phyloP scores from a whole-genome alignment of 169 alveolate species.

The Plasmodium gallinaceum region DNA sequence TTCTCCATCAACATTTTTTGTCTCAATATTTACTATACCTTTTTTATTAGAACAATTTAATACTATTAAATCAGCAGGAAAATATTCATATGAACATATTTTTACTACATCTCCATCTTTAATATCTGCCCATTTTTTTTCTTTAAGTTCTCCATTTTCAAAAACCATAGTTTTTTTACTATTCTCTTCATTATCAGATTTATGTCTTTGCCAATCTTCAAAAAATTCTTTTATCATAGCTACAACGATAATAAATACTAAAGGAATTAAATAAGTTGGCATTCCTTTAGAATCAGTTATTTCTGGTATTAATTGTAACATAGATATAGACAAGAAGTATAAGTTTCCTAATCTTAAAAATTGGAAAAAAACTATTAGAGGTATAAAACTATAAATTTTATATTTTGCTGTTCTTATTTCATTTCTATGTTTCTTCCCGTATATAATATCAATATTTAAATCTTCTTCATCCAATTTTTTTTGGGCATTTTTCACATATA shows the following conservation, averaged over 20 bases:
- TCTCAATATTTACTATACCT: slow-evolving; percentile 93
- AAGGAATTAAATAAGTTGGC: slow-evolving; percentile 93
- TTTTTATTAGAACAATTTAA: slow-evolving; percentile 92
- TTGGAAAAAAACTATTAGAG: slow-evolving; percentile 79
- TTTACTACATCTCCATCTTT: slow-evolving; percentile 95
- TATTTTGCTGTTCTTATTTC: slow-evolving; percentile 81
- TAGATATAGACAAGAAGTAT: slow-evolving; percentile 91
- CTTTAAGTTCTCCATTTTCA: slow-evolving; percentile 81
- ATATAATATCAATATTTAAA: slow-evolving; percentile 66
- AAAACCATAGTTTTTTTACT: slow-evolving; percentile 86
- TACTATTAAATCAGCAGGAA: slow-evolving; percentile 96
- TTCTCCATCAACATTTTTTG: slow-evolving; percentile 94
- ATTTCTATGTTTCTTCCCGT: slow-evolving; percentile 63
- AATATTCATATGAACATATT: slow-evolving; percentile 90
- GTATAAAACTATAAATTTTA: slow-evolving; percentile 77
- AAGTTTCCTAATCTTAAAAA: slow-evolving; percentile 89
- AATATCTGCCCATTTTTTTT: slow-evolving; percentile 88
- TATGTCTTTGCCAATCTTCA: slow-evolving; percentile 94
- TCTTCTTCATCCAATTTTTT: slow-evolving; percentile 53
- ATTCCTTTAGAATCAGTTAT: slow-evolving; percentile 91
- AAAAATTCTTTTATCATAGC: slow-evolving; percentile 93
- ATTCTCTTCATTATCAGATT: slow-evolving; percentile 93
- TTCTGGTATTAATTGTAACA: slow-evolving; percentile 89
- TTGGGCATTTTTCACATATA: slow-evolving; percentile 50
- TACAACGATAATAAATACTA: slow-evolving; percentile 93